These are phyloP conservation scores for Lodderomyces pseudojiufengensis DNA, from an alignment of 1,139 yeast species.

Conservation along the genomic window DNA sequence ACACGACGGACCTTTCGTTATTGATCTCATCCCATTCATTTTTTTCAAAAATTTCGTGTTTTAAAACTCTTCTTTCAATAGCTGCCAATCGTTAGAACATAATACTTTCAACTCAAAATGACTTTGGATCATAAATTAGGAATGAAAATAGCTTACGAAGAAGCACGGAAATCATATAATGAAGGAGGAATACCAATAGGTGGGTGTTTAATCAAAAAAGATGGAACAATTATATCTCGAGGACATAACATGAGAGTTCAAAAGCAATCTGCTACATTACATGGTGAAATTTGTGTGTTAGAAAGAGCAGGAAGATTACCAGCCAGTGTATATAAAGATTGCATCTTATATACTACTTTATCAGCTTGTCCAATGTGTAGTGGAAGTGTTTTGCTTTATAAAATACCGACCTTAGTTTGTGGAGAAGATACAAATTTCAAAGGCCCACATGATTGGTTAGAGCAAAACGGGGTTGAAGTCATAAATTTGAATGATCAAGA, in stretches of 20 bases:
- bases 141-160: conserved; percentile 65
- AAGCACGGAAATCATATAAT: conserved; percentile 53
- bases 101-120: too few species aligned
- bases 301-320: conserved; percentile 87
- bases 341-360: conserved; percentile 83
- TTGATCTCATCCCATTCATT: too few species aligned
- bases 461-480: conserved; percentile 67
- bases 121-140: conserved; percentile 52
- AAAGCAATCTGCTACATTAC: conserved; percentile 73
- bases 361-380: conserved; percentile 96
- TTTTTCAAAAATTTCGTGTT: too few species aligned
- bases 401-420: conserved; percentile 77
- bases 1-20: too few species aligned
- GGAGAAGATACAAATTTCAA: conserved; percentile 81
- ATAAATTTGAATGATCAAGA: conserved; percentile 61
- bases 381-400: conserved; percentile 88
- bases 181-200: conserved; percentile 96
- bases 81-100: too few species aligned
- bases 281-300: conserved; percentile 85
- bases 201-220: conserved; percentile 65
- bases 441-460: conserved; percentile 75
- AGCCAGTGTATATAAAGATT: conserved; percentile 62
- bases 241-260: conserved; percentile 92
- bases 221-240: conserved; percentile 75
- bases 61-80: too few species aligned